A percentile compares a stretch with the other conserved stretches of the same genome.
Conservation (phyloP, 805 yeast genomes). For the Hanseniaspora lachancei region DNA sequence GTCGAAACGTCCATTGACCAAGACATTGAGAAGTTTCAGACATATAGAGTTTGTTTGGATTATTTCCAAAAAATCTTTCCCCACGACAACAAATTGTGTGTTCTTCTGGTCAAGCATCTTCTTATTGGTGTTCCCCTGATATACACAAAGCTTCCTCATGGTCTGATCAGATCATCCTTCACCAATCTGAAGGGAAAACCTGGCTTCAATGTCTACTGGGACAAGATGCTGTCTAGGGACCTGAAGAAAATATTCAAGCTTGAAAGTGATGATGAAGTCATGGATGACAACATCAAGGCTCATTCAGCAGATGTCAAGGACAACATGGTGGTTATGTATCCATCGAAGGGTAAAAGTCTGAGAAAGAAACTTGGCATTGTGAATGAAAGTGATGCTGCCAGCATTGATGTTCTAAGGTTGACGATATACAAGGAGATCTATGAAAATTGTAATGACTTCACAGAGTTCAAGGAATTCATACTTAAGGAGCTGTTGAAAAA, state of each 20-base stretch:
- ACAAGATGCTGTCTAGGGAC: not conserved
- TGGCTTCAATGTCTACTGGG: conserved; percentile 11
- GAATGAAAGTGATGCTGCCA: not conserved
- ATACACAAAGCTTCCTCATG: conserved; percentile 8
- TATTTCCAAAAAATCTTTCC: not conserved
- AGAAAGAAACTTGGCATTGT: not conserved
- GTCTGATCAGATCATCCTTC: conserved; percentile 8
- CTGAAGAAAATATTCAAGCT: not conserved
- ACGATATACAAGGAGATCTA: conserved; percentile 9
- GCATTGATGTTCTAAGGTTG: not conserved
- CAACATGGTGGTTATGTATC: not conserved
- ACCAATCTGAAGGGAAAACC: not conserved
- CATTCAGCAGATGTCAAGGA: not conserved
- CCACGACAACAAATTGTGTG: not conserved
- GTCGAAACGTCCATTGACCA: not conserved
- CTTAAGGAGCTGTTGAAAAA: conserved; percentile 2
- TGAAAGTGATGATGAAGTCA: not conserved
- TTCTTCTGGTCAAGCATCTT: not conserved
- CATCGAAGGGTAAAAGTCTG: not conserved
- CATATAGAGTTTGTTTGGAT: not conserved
- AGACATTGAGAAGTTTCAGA: not conserved
- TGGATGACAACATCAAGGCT: not conserved
- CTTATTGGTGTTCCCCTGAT: conserved; percentile 10
- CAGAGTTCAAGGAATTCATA: conserved; percentile 1
- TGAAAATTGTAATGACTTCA: conserved; percentile 10